phyloP scores from a whole-genome alignment of 495 filamentous ascomycete species.

The Lichina pygmaea region DNA sequence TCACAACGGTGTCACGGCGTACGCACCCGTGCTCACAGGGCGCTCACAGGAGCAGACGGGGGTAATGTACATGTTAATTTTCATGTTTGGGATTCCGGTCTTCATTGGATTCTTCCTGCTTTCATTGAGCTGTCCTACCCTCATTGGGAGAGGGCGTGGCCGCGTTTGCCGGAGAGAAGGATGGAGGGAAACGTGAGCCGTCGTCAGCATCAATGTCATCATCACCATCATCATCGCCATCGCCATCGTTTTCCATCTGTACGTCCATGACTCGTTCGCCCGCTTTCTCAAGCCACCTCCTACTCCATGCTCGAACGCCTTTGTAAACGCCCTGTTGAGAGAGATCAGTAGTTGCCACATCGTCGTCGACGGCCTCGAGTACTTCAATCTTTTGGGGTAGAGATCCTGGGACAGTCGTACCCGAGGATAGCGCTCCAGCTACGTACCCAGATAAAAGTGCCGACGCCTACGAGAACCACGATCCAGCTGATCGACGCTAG shows the following conservation, averaged over 20 bases:
- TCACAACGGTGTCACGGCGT: too few relatives aligned
- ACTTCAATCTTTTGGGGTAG: not conserved
- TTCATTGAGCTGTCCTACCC: too few relatives aligned
- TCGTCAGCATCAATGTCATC: too few relatives aligned
- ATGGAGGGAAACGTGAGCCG: too few relatives aligned
- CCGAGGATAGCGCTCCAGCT: not conserved
- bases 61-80: not conserved
- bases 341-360: not conserved
- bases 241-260: slow-evolving; percentile 43
- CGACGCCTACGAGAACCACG: slow-evolving; percentile 51
- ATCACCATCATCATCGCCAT: slow-evolving; percentile 24
- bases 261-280: slow-evolving; percentile 64
- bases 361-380: too few relatives aligned
- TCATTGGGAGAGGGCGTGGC: too few relatives aligned
- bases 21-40: too few relatives aligned
- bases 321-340: slow-evolving; percentile 48
- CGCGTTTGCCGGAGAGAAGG: too few relatives aligned
- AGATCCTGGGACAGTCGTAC: not conserved
- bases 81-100: not conserved
- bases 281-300: slow-evolving; percentile 40
- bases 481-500: slow-evolving; percentile 47
- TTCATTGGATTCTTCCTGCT: not conserved
- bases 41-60: too few relatives aligned
- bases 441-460: slow-evolving; percentile 63
- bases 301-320: slow-evolving; percentile 41